A percentile compares a stretch with the other conserved stretches of the same genome.
phyloP scores from a whole-genome alignment of 345 rosid species.

The Hibiscus syriacus region DNA sequence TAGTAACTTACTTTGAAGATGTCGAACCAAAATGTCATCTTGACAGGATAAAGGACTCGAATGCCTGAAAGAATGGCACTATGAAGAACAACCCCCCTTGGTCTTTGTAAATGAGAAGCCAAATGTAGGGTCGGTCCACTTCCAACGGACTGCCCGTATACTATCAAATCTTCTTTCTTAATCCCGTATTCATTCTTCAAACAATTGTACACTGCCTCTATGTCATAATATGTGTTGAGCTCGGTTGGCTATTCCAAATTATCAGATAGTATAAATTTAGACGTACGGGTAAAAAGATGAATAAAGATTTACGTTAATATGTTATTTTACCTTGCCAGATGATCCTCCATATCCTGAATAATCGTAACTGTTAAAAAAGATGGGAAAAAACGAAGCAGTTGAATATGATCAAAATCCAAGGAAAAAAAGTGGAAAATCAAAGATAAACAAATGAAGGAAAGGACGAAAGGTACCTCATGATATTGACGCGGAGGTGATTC shows the following conservation, averaged over 20 bases:
- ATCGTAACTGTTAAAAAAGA: slow-evolving; percentile 57
- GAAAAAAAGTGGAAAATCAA: not conserved
- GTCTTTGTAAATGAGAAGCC: slow-evolving; percentile 55
- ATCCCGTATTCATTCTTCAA: slow-evolving; percentile 61
- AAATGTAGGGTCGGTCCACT: slow-evolving; percentile 92
- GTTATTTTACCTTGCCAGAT: slow-evolving; percentile 69
- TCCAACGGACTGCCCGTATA: slow-evolving; percentile 97
- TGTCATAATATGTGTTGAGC: slow-evolving; percentile 88
- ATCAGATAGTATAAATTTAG: not conserved
- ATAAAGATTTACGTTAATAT: not conserved
- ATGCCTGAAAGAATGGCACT: slow-evolving; percentile 94
- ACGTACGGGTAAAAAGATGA: not conserved
- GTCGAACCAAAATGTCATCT: slow-evolving; percentile 93
- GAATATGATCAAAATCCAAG: slow-evolving; percentile 15
- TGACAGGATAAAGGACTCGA: slow-evolving; percentile 89
- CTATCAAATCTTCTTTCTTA: slow-evolving; percentile 71
- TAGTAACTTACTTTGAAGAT: slow-evolving; percentile 65
- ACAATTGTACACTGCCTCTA: slow-evolving; percentile 80
- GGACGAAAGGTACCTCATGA: slow-evolving; percentile 57
- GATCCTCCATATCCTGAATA: slow-evolving; percentile 98
- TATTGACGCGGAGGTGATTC: slow-evolving; percentile 86
- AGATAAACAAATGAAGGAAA: not conserved
- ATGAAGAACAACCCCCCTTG: slow-evolving; percentile 89
- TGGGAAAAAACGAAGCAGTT: not conserved
- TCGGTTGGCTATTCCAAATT: slow-evolving; percentile 57